Conservation (phyloP, 2,329 filamentous ascomycete species). For the Pseudogymnoascus verrucosus region DNA sequence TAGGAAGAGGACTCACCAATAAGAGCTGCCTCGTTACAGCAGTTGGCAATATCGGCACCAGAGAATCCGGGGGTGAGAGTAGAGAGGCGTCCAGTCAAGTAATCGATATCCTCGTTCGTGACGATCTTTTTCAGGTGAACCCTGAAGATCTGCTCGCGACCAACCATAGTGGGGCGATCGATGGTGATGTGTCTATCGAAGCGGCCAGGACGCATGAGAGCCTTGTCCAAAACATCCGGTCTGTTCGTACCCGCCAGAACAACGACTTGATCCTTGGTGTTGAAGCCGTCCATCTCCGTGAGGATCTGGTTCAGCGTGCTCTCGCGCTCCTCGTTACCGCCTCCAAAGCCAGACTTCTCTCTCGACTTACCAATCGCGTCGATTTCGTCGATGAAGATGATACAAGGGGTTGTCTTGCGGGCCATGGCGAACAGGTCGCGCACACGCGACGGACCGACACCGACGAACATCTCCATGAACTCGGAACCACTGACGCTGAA, state of each 20-base stretch:
- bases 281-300: constrained; percentile 99
- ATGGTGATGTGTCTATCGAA: constrained; percentile 97
- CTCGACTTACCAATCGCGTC: constrained; percentile 93
- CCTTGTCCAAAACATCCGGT: constrained; percentile 89
- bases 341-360: constrained; percentile 72
- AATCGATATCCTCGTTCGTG: constrained; percentile 81
- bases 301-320: constrained; percentile 96
- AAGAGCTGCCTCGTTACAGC: constrained; percentile 92
- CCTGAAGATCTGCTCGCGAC: constrained; percentile 89
- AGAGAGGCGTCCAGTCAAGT: constrained; percentile 78
- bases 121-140: constrained; percentile 94
- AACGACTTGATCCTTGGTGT: constrained; percentile 91
- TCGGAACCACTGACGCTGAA: constrained; percentile 98
- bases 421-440: constrained; percentile 91
- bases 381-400: constrained; percentile 99
- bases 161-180: constrained; percentile 92
- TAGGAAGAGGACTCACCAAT: constrained; percentile 60
- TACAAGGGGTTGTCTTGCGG: constrained; percentile 92
- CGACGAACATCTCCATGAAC: constrained; percentile 99
- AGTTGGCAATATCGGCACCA: constrained; percentile 96
- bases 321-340: constrained; percentile 95
- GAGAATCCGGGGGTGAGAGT: constrained; percentile 94
- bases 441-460: constrained; percentile 92
- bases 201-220: constrained; percentile 89
- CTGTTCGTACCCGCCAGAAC: constrained; percentile 95